Evolutionary conservation across 192 early-diverging fungal genomes (phyloP).

Genomic region (Podila epicladia): DNA sequence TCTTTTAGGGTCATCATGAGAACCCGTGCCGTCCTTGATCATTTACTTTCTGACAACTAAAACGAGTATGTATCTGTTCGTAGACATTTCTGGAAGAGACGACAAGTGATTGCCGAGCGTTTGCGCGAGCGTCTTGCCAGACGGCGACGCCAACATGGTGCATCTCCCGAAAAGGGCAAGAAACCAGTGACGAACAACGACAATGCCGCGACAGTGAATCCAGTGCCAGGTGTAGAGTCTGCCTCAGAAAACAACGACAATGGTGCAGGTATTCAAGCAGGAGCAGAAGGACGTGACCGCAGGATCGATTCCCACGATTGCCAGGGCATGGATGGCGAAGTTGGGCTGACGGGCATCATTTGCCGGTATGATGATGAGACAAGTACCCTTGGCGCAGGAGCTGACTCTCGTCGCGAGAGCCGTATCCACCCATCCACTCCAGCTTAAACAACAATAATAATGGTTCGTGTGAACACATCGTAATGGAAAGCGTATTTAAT

Average conservation of each 20-base stretch:
- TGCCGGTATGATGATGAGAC: constrained; percentile 38
- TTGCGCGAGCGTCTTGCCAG: constrained; percentile 20
- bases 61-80: neutral
- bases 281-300: neutral
- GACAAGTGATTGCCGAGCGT: constrained; percentile 31
- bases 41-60: neutral
- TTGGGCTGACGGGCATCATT: constrained; percentile 41
- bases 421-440: neutral
- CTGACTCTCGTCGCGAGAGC: neutral
- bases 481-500: neutral
- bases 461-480: too few relatives aligned
- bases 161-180: neutral
- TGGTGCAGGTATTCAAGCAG: neutral
- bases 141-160: neutral
- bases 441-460: too few relatives aligned
- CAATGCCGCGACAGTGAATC: neutral
- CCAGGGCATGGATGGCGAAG: constrained; percentile 40
- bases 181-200: neutral
- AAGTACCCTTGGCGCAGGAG: neutral
- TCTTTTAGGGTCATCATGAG: neutral
- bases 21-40: neutral
- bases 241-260: neutral
- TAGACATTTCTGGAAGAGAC: constrained; percentile 50
- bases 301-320: constrained; percentile 9
- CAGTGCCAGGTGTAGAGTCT: neutral